Percentiles rank a stretch among this genome's conserved stretches.
Evolutionary conservation across 2,329 filamentous ascomycete species (phyloP).

Genomic region (Kalaharituber pfeilii): DNA sequence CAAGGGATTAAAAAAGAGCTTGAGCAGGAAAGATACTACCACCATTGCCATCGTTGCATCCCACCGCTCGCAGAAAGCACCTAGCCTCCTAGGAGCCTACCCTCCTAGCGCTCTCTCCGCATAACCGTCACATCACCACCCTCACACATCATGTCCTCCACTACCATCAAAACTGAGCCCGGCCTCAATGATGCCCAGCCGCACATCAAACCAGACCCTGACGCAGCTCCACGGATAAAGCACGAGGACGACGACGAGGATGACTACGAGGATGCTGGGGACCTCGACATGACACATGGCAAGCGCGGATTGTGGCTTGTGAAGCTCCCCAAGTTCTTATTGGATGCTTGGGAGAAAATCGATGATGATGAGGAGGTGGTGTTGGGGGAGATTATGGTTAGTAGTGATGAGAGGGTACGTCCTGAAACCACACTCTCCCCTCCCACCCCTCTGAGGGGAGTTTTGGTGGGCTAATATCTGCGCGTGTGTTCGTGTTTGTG

Average conservation of each 20-base stretch:
- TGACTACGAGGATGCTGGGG: conserved; percentile 51
- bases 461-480: not conserved
- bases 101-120: too few species aligned
- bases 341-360: conserved; percentile 59
- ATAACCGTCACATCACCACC: too few species aligned
- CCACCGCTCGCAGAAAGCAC: too few species aligned
- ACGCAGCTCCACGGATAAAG: not conserved
- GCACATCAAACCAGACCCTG: conserved; percentile 11
- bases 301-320: conserved; percentile 44
- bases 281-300: conserved; percentile 40
- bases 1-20: too few species aligned
- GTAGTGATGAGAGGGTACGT: conserved; percentile 31
- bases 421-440: conserved; percentile 14
- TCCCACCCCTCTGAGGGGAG: conserved; percentile 31
- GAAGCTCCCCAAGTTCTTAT: conserved; percentile 61
- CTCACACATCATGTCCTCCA: not conserved
- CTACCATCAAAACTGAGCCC: not conserved
- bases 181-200: not conserved
- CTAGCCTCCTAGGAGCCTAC: too few species aligned
- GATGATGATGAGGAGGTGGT: conserved; percentile 68
- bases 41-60: too few species aligned
- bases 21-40: too few species aligned
- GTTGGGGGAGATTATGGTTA: conserved; percentile 53
- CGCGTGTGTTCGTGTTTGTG: too few species aligned
- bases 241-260: conserved; percentile 7